Percentiles rank a stretch among this genome's conserved stretches.
Evolutionary conservation across 495 filamentous ascomycete species (phyloP).

Genomic region (Aspergillus coremiiformis): DNA sequence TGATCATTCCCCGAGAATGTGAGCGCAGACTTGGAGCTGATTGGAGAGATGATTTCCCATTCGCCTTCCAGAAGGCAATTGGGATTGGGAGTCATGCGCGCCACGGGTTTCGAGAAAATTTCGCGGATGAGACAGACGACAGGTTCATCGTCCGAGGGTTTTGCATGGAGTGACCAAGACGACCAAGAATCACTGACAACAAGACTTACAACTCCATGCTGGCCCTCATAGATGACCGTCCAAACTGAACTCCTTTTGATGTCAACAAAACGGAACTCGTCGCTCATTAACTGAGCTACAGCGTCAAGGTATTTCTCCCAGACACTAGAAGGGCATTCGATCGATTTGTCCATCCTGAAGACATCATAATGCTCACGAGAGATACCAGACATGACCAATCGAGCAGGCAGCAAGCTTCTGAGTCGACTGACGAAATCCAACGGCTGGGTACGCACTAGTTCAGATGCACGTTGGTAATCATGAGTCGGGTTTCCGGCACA

Average conservation of each 20-base stretch:
- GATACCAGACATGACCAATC: conserved; percentile 33
- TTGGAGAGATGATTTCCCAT: conserved; percentile 48
- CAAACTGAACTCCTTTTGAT: conserved; percentile 45
- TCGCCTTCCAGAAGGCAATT: conserved; percentile 30
- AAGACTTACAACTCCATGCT: conserved; percentile 41
- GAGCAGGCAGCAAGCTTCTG: conserved; percentile 41
- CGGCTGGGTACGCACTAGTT: conserved; percentile 32
- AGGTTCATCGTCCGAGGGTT: conserved; percentile 28
- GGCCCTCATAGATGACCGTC: conserved; percentile 47
- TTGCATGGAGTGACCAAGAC: conserved; percentile 51
- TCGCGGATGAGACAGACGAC: conserved; percentile 37
- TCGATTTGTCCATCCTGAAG: conserved; percentile 9
- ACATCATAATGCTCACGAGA: conserved; percentile 18
- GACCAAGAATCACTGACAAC: conserved; percentile 31
- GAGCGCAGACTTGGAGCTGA: conserved; percentile 19
- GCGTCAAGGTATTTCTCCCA: conserved; percentile 34
- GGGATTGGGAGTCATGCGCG: conserved; percentile 35
- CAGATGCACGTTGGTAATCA: conserved; percentile 28
- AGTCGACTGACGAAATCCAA: conserved; percentile 41
- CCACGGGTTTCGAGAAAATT: conserved; percentile 48
- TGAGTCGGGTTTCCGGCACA: conserved; percentile 54
- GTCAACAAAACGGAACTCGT: conserved; percentile 38
- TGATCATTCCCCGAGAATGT: conserved; percentile 18
- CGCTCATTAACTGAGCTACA: conserved; percentile 24
- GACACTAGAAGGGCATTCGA: conserved; percentile 5